Evolutionary conservation across 176 grass and related monocot genomes (phyloP).

Genomic region (Luzula sylvatica): DNA sequence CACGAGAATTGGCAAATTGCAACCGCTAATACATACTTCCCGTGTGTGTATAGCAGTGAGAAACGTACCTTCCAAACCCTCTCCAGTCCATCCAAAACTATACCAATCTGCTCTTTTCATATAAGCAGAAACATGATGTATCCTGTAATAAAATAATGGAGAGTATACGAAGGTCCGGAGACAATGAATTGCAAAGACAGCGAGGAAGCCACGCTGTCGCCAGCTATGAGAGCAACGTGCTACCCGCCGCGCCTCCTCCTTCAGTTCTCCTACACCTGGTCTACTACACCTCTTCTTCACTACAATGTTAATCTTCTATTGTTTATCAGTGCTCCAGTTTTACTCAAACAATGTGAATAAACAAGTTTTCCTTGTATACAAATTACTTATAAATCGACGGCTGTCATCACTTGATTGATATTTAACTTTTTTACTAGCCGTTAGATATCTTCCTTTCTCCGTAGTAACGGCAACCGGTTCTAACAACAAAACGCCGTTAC

Average conservation of each 20-base stretch:
- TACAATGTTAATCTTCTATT: not conserved
- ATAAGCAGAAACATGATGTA: too few species aligned
- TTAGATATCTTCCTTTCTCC: not conserved
- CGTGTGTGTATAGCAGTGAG: too few species aligned
- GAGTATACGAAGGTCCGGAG: too few species aligned
- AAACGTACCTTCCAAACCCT: too few species aligned
- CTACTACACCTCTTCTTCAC: not conserved
- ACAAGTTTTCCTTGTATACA: not conserved
- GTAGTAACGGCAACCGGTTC: not conserved
- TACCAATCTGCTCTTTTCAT: too few species aligned
- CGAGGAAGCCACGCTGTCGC: constrained; percentile 20
- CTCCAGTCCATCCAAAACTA: too few species aligned
- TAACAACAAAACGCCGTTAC: not conserved
- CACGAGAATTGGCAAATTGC: too few species aligned
- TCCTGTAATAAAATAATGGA: too few species aligned
- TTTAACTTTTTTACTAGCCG: not conserved
- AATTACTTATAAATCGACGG: not conserved
- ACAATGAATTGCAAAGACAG: constrained; percentile 9
- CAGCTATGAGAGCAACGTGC: constrained; percentile 19
- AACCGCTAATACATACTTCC: too few species aligned
- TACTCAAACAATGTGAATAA: not conserved
- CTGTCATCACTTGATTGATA: not conserved
- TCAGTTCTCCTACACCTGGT: not conserved
- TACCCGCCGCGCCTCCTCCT: not conserved
- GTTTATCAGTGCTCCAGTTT: not conserved